Percentiles rank a stretch among this genome's conserved stretches.
These are phyloP conservation scores for Mycena vulgaris DNA, from an alignment of 768 basidiomycete genomes.

Conservation along the genomic window DNA sequence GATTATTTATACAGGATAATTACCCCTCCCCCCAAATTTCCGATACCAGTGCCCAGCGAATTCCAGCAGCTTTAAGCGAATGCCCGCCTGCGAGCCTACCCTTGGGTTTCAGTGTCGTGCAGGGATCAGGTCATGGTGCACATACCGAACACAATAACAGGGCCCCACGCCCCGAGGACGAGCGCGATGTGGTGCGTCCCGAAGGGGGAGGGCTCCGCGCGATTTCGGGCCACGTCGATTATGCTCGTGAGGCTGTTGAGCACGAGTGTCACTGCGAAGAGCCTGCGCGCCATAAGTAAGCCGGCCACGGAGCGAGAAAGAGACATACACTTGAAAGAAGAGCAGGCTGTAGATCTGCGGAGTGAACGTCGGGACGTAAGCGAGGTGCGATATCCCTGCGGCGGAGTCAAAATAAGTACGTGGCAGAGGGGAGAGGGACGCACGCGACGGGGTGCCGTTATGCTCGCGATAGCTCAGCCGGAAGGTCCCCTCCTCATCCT, in stretches of 20 bases:
- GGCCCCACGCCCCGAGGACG: slow-evolving; percentile 2
- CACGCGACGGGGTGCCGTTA: slow-evolving; percentile 14
- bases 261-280: not conserved
- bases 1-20: slow-evolving; percentile 10
- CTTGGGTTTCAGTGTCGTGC: not conserved
- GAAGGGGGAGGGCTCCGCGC: not conserved
- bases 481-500: slow-evolving; percentile 16
- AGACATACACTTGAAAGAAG: slow-evolving; percentile 17
- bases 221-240: not conserved
- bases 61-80: not conserved
- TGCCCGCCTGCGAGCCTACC: not conserved
- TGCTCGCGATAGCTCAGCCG: slow-evolving; percentile 30
- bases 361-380: not conserved
- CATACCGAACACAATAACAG: slow-evolving; percentile 4
- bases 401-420: not conserved
- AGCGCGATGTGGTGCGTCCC: not conserved
- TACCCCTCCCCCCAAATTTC: not conserved
- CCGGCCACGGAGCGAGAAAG: not conserved
- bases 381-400: slow-evolving; percentile 24
- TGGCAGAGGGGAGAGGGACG: not conserved
- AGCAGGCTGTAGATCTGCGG: slow-evolving; percentile 17
- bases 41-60: not conserved
- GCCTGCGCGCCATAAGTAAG: not conserved
- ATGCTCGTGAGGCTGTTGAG: not conserved
- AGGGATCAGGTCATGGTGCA: not conserved